Base-by-base conservation (phyloP, 768 basidiomycete genomes). In the Panus rudis region DNA sequence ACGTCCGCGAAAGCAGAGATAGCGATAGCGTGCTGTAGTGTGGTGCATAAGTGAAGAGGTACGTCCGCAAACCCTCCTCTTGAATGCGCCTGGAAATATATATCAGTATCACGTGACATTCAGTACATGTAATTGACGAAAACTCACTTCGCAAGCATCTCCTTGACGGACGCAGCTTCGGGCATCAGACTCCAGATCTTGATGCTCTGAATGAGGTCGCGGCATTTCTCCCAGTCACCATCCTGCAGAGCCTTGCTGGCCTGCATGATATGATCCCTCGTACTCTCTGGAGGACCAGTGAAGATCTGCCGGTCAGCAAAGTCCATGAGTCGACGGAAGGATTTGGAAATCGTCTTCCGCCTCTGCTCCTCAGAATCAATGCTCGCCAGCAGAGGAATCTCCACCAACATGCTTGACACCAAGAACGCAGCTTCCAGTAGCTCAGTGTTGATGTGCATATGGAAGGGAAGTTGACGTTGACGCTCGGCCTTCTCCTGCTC, bases 381-480 rank as follows among this genome's bases (percentile, higher is more conserved):
- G 61, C 87, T 92, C 3, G 96, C 96, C 14, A 98, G 70, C 19
- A 97, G 67, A 3, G 96, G 96, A 14, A 99, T 92, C 67, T 98
- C 96, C 28, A 97, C 85, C 27, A 99, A 76, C 96, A 99, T 99
- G 67, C 93, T 97, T 13, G 91, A 93, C 14, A 96, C 92, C 32
- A 99, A 75, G 72, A 98, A 99, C 1, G 92, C 96, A 16, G 93
- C 93, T 64, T 98, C 96, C 43, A 98, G 71, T 7, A 99, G 73
- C 64, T 98, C 96, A 12, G 96, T 91, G 69, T 98, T 99, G 66
- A 98, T 92, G 65, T 99, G 96, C 86, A 98, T 88, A 64, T 99
- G 96, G 83, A 98, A 99, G 22, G 96, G 96, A 19, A 99, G 74
- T 55, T 97, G 91, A 25, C 96, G 79, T 52, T 92, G 84, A 52